Base-by-base conservation (phyloP, 345 rosid species). In the Balakata baccata region DNA sequence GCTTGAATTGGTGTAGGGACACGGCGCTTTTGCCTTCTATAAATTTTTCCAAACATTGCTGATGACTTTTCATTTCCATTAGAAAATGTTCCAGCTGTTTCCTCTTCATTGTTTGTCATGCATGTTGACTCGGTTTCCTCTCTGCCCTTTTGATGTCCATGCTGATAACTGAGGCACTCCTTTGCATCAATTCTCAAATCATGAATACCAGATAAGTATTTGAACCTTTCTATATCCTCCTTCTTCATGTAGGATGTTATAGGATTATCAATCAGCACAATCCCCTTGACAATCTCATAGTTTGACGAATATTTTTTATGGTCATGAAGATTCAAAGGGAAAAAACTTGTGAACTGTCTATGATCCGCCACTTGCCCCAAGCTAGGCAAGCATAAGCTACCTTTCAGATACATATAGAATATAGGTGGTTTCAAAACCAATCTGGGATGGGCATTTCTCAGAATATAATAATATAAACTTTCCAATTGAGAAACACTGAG, bases 181-280 rank as follows among this genome's bases (percentile, higher is more conserved):
- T 75, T 71, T 57, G 39, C 73, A 50, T 86, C 85, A n/a, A 89
- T 81, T 73, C 73, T 85, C 80, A 87, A 74, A 74, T 72, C 63
- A 54, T 76, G 46, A 81, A 86, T 29, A 25, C 84, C 76, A 9
- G 94, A 78, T 75, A 87, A 82, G 75, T 29, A 66, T 78, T 73
- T 85, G 75, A 85, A 89, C 64, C 81, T 80, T 46, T 74, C 79
- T 49, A 88, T 62, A 61, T 82, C 79, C 71, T 74, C 87, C 72
- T 75, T 47, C 29, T 45, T 75, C 17, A 86, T 53, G 69, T 66
- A 73, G 0, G 79, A 75, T 16, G 85, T 73, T 41, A 17, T 57
- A 43, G 87, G 89, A 39, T 89, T 80, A 78, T 85, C 87, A 18
- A 87, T 83, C 57, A 86, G 81, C 78, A 86, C 84, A 81, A 85